These are phyloP conservation scores for Pezizomycotina sp. DNA, from an alignment of 2,329 filamentous ascomycete species.

Conservation along the genomic window DNA sequence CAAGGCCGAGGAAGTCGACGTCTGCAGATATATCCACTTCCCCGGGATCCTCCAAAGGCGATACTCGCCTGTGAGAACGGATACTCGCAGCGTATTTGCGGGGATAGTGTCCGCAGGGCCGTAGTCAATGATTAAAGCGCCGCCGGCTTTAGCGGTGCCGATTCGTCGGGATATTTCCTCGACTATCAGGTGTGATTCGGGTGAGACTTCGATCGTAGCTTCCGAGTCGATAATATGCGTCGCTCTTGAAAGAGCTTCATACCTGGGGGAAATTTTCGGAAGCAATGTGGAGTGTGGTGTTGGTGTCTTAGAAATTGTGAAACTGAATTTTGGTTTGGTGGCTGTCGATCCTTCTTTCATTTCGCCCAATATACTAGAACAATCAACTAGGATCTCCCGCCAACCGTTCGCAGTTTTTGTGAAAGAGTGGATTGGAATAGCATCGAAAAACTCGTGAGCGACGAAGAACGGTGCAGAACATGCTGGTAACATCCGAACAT, in stretches of 20 bases:
- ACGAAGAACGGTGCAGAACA: constrained; percentile 64
- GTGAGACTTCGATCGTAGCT: constrained; percentile 75
- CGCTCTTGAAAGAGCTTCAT: constrained; percentile 59
- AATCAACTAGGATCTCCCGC: constrained; percentile 32
- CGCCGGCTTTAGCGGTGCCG: constrained; percentile 50
- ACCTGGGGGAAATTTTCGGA: constrained; percentile 64
- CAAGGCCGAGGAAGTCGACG: constrained; percentile 79
- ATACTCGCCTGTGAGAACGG: constrained; percentile 55
- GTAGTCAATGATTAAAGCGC: constrained; percentile 91
- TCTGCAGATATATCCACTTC: constrained; percentile 79
- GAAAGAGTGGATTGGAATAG: constrained; percentile 88
- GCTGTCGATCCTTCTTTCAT: too few relatives aligned
- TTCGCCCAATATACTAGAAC: too few relatives aligned
- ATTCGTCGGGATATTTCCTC: constrained; percentile 71
- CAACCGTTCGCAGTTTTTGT: constrained; percentile 43
- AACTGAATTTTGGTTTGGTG: constrained; percentile 57
- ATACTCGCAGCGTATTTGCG: constrained; percentile 79
- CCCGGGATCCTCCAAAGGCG: constrained; percentile 63
- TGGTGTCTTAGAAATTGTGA: constrained; percentile 55
- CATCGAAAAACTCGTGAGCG: constrained; percentile 97
- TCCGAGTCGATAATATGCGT: constrained; percentile 43
- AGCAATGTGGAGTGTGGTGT: constrained; percentile 76
- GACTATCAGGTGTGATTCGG: constrained; percentile 65
- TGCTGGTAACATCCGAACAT: constrained; percentile 42
- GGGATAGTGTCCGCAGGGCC: constrained; percentile 65